Base-by-base conservation (phyloP, 768 basidiomycete species). In the Boletus sp. region DNA sequence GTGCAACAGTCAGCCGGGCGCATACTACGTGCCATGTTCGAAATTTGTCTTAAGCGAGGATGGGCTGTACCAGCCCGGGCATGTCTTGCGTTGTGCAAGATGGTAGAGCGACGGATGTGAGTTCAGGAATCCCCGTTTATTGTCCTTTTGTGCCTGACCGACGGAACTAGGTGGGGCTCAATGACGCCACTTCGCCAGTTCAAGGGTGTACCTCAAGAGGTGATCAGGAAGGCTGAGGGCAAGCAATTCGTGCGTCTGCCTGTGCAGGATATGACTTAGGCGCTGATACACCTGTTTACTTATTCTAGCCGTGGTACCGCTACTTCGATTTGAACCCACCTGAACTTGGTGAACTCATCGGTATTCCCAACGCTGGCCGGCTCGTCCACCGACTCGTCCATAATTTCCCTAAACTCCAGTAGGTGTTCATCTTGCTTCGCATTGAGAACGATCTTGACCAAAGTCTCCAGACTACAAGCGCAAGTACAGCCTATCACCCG, bases 111-210 rank as follows among this genome's bases (percentile, higher is more conserved):
- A 62, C 74, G 86, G 51, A 90, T 93, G 91, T 87, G 39, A 63
- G 84, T 72, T 14, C 4, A 3, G 27, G 13, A 30, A 35, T 5
- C 19, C 30, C n/a, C 8, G 9, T 1, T 47, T 7, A 2, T 37
- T 19, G 19, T 10, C 9, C 1, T 23, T 21, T 17, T 6, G 25
- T 33, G 41, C 19, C 37, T 53, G 34, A 50, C 32, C 37, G 21
- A 53, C 37, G 39, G 60, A 19, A 43, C 29, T 51, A 94, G 91
- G 89, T 98, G 96, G 96, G 85, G 86, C 33, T 94, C 94, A 0
- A 98, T 98, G 95, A 94, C 95, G 0, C 95, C 96, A 8, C 79
- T 98, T 35, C 83, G 97, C 35, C 97, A 99, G 68, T 98, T 98
- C 79, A 93, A 88, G 69, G 87, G 88, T 60, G 87, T 96, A 0